Evolutionary conservation across 2,329 filamentous ascomycete genomes (phyloP), one percentile per base, ranked within the genome.

Genomic region (Ophiostoma ulmi): DNA sequence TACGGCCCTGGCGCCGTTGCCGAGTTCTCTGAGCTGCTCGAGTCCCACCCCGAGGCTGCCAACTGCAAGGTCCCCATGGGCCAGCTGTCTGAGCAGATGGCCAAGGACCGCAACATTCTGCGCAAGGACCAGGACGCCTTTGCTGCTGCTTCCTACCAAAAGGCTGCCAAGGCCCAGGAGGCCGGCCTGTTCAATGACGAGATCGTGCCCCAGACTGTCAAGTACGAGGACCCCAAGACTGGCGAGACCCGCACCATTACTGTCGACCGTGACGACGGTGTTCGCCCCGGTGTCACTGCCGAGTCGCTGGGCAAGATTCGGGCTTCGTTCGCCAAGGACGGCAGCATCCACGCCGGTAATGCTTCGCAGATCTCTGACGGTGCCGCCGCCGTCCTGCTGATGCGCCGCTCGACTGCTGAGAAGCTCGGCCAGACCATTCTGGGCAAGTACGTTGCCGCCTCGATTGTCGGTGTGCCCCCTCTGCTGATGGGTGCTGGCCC

Each of bases 41-140:
- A 97, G 78, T 87, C 84, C 76, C 87, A 94, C 84, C 86, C 88
- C 74, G 90, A 95, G 78, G 87, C 94, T 35, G 91, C 91, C 77
- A 96, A 97, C 86, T 99, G 95, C 89, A 97, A 97, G 83, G 94
- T 98, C 3, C 90, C 93, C 79, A 98, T 98, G 95, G 94, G 94
- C 76, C 87, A 93, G 13, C 85, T 98, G 68, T 97, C 93, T 38
- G 95, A 99, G 82, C 81, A 94, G 77, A 97, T 98, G 94, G 95
- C 94, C 75, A 91, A 93, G 81, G 93, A 93, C 79, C 88, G 90
- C 77, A 84, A 86, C 72, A 87, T 98, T 77, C 77, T 83, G 71
- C 90, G 95, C 73, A 82, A 84, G 13, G 83, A 86, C 69, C 95
- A 98, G 81, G 95, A 99, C 79, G 87, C 88, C n/a, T 99, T 98